A percentile compares a stretch with the other conserved stretches of the same genome.
Conservation (phyloP, 129 eudicot species). For the Cynara cardunculus region DNA sequence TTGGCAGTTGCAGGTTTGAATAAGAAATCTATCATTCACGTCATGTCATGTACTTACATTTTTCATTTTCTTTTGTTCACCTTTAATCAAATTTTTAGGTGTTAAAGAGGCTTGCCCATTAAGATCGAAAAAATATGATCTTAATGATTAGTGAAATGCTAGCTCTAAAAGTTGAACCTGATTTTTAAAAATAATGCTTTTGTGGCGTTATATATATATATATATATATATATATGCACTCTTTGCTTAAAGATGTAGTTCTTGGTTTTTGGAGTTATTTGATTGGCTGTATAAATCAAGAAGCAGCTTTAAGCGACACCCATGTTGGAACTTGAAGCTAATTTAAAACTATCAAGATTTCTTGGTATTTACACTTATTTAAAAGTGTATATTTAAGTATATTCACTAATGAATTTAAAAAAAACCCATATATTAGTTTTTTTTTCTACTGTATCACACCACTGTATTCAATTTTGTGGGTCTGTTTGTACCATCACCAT, state of each 20-base stretch:
- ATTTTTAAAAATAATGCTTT: neutral
- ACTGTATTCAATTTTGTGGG: neutral
- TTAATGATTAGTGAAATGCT: neutral
- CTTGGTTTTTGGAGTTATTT: neutral
- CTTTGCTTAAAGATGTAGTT: neutral
- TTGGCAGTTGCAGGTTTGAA: neutral
- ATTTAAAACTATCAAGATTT: conserved; percentile 14
- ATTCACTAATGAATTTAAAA: too few species aligned
- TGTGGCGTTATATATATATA: neutral
- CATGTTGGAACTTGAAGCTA: conserved; percentile 33
- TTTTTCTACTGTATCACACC: neutral
- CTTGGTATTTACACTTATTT: neutral
- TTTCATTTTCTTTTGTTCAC: neutral
- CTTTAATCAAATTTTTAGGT: neutral
- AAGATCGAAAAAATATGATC: neutral
- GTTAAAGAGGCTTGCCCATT: neutral
- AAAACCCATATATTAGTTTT: neutral
- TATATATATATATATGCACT: neutral
- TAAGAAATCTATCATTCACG: neutral
- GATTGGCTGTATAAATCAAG: conserved; percentile 17
- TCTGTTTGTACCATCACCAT: neutral
- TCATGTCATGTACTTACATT: neutral
- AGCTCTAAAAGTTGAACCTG: neutral
- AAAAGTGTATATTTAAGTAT: too few species aligned
- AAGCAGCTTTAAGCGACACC: conserved; percentile 24